Evolutionary conservation across 768 basidiomycete species (phyloP).

Genomic region (Pisolithus orientalis): DNA sequence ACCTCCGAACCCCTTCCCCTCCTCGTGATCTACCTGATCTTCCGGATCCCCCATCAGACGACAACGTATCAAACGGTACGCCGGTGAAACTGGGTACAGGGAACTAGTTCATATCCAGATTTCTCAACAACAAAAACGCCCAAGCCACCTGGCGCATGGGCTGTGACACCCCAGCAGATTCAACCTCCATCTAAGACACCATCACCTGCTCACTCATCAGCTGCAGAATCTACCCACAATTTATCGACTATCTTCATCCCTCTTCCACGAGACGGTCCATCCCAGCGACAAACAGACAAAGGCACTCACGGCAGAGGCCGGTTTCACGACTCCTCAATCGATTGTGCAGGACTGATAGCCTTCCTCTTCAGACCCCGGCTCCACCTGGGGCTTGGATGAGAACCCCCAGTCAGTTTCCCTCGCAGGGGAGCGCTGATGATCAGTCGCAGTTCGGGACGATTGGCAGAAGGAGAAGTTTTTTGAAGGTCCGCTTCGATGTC

Average conservation of each 20-base stretch:
- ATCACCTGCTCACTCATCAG: conserved; percentile 11
- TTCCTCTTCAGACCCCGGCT: conserved; percentile 54
- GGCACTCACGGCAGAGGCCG: conserved; percentile 11
- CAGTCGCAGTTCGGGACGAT: conserved; percentile 30
- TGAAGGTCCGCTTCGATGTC: conserved; percentile 71
- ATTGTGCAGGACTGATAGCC: conserved; percentile 41
- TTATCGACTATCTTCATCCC: conserved; percentile 21
- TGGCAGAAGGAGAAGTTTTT: conserved; percentile 44
- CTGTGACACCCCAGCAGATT: conserved; percentile 31
- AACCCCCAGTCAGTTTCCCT: conserved; percentile 41
- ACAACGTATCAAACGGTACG: conserved; percentile 31
- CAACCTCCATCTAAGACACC: conserved; percentile 8
- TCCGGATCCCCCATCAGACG: conserved; percentile 54
- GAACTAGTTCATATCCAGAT: conserved; percentile 15
- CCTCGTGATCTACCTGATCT: conserved; percentile 58
- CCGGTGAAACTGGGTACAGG: conserved; percentile 16
- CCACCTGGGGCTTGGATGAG: conserved; percentile 62
- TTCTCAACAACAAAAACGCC: conserved; percentile 38
- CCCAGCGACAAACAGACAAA: conserved; percentile 13
- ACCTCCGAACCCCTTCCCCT: conserved; percentile 60
- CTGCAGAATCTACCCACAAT: conserved; percentile 20
- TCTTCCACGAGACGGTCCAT: conserved; percentile 12
- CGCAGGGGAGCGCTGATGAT: conserved; percentile 10
- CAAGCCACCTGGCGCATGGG: conserved; percentile 41
- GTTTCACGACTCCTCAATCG: conserved; percentile 42